phyloP scores from a whole-genome alignment of 495 filamentous ascomycete genomes.

The Glarea lozoyensis region DNA sequence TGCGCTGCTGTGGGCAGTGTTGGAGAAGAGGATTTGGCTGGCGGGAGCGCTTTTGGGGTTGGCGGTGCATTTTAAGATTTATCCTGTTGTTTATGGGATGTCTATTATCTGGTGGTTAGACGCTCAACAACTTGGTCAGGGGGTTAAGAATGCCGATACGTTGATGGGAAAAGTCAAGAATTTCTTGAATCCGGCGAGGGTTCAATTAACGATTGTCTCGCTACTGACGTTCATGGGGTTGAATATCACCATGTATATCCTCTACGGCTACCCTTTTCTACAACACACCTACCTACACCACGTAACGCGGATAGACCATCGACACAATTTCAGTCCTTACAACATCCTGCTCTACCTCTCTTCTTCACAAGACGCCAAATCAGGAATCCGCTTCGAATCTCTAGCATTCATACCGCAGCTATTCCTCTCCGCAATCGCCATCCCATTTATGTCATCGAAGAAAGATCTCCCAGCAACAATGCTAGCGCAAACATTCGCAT shows the following conservation, averaged over 20 bases:
- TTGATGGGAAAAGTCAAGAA: slow-evolving; percentile 17
- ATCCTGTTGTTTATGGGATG: slow-evolving; percentile 88
- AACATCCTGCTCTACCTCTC: slow-evolving; percentile 84
- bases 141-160: background rate
- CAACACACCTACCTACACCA: slow-evolving; percentile 90
- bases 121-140: slow-evolving; percentile 28
- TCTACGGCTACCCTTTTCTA: slow-evolving; percentile 68
- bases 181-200: slow-evolving; percentile 54
- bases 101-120: slow-evolving; percentile 88
- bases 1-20: slow-evolving; percentile 71
- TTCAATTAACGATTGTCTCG: slow-evolving; percentile 55
- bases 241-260: slow-evolving; percentile 67
- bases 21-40: slow-evolving; percentile 45
- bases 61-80: slow-evolving; percentile 95
- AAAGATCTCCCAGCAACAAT: slow-evolving; percentile 75
- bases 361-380: slow-evolving; percentile 41
- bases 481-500: slow-evolving; percentile 97
- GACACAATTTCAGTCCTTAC: slow-evolving; percentile 97
- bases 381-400: slow-evolving; percentile 50
- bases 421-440: slow-evolving; percentile 59
- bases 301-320: slow-evolving; percentile 85
- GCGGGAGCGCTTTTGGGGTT: slow-evolving; percentile 75
- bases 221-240: slow-evolving; percentile 60
- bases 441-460: slow-evolving; percentile 77
- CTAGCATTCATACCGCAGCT: slow-evolving; percentile 87